Base-by-base conservation (phyloP, 805 yeast species). In the Limtongia smithiae region DNA sequence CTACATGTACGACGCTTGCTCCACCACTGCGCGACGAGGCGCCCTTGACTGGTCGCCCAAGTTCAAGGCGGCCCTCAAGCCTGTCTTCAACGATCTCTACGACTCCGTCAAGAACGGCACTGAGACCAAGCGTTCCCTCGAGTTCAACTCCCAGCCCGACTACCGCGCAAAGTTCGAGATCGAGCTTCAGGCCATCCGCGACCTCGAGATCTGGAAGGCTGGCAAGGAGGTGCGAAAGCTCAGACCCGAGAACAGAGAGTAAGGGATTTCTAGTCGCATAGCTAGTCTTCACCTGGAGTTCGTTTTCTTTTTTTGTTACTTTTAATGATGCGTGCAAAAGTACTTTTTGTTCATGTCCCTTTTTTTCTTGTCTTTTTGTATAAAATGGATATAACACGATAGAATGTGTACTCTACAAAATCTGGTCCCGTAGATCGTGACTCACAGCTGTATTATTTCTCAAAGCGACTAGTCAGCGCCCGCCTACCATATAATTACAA, bases 1-100 rank as follows among this genome's bases (percentile, higher is more conserved):
- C 78, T 93, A 93, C 91, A 93, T 93, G 98, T 93, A 93, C 83
- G 97, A 93, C 71, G 98, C 98, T 67, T 93, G 98, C 78, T 93
- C 98, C 63, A 93, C 98, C 70, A 93, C 98, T 63, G 98, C 98
- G 68, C 89, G 97, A 82, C 88, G 98, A 80, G 98, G 98, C 82
- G 98, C 98, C 71, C 82, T 93, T 67, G 98, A 93, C 80, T 93
- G 98, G 98, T 91, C 93, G 81, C 97, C 97, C 75, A 78, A 85
- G 75, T 93, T 93, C 89, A 90, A 90, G 82, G 91, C 87, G 65
- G 96, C 97, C 69, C 81, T 93, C 76, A 93, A 93, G 81, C 97
- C 98, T 68, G 97, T 93, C 54, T 93, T 93, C 82, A 81, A 85
- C 75, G 95, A 93, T 70, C 81, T 93, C 68, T 93, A 93, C 81